Evolutionary conservation across 75 land plant genomes (phyloP).

Genomic region (Ceratopteris richardii): DNA sequence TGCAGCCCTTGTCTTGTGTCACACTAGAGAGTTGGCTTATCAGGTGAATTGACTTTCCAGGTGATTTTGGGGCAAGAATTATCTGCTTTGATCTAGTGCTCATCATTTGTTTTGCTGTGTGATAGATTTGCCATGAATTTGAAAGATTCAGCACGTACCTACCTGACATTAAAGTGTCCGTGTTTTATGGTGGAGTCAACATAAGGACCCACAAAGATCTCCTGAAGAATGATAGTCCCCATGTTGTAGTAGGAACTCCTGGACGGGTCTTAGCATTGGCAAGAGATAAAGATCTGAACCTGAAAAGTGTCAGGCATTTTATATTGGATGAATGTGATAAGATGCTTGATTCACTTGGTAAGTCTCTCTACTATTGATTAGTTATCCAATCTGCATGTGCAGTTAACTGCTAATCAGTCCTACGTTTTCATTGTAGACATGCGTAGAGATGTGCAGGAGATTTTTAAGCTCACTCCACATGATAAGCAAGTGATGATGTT

Average conservation of each 20-base stretch:
- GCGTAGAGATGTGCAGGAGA: slow-evolving; percentile 98
- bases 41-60: slow-evolving; percentile 43
- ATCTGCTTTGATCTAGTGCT: not conserved
- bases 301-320: slow-evolving; percentile 97
- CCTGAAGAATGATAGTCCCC: slow-evolving; percentile 95
- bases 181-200: slow-evolving; percentile 95
- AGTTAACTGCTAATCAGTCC: not conserved
- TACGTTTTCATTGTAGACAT: slow-evolving; percentile 55
- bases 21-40: slow-evolving; percentile 92
- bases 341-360: slow-evolving; percentile 99
- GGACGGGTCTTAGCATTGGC: slow-evolving; percentile 83
- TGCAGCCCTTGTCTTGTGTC: slow-evolving; percentile 85
- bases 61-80: not conserved
- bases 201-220: slow-evolving; percentile 83
- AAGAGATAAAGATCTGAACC: slow-evolving; percentile 75
- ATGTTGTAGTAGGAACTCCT: slow-evolving; percentile 97
- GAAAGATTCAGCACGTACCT: slow-evolving; percentile 94
- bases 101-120: too few species aligned
- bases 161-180: slow-evolving; percentile 86
- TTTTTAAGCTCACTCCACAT: slow-evolving; percentile 98
- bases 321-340: slow-evolving; percentile 99
- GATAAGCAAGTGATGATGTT: slow-evolving; percentile 99
- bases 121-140: slow-evolving; percentile 96
- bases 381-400: not conserved
- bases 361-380: not conserved